These are phyloP conservation scores for Penicillium nordicum DNA, from an alignment of 2,329 filamentous ascomycete genomes.

Conservation along the genomic window DNA sequence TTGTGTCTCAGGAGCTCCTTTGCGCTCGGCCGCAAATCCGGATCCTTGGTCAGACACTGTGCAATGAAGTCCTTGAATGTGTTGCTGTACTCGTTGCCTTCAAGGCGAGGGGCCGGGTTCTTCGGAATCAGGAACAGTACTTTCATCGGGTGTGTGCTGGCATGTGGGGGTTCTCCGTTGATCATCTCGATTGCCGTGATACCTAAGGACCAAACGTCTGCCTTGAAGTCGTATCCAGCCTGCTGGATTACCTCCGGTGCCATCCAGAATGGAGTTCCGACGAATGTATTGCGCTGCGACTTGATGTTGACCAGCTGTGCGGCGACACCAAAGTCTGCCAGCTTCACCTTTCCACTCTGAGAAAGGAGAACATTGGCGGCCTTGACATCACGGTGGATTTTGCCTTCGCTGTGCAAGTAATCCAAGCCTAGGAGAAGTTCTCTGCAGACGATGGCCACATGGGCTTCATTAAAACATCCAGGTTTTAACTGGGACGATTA, in stretches of 20 bases:
- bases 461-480: slow-evolving; percentile 78
- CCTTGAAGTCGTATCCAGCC: slow-evolving; percentile 78
- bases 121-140: slow-evolving; percentile 89
- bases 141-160: slow-evolving; percentile 87
- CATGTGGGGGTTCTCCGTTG: slow-evolving; percentile 82
- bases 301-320: slow-evolving; percentile 97
- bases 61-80: slow-evolving; percentile 94
- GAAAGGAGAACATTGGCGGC: slow-evolving; percentile 95
- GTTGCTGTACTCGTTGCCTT: slow-evolving; percentile 74
- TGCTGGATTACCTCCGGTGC: slow-evolving; percentile 92
- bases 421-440: slow-evolving; percentile 86
- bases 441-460: slow-evolving; percentile 91
- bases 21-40: slow-evolving; percentile 76
- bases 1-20: slow-evolving; percentile 83
- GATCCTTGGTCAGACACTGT: slow-evolving; percentile 87
- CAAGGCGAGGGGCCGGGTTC: slow-evolving; percentile 75
- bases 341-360: slow-evolving; percentile 83
- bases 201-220: slow-evolving; percentile 88
- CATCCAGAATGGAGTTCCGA: slow-evolving; percentile 98
- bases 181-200: slow-evolving; percentile 91
- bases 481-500: slow-evolving; percentile 69
- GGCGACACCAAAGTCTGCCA: slow-evolving; percentile 95
- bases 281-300: slow-evolving; percentile 94
- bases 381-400: slow-evolving; percentile 96
- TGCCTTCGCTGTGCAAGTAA: slow-evolving; percentile 89